phyloP scores from a whole-genome alignment of 306 rosid species.

The Fragaria iinumae region DNA sequence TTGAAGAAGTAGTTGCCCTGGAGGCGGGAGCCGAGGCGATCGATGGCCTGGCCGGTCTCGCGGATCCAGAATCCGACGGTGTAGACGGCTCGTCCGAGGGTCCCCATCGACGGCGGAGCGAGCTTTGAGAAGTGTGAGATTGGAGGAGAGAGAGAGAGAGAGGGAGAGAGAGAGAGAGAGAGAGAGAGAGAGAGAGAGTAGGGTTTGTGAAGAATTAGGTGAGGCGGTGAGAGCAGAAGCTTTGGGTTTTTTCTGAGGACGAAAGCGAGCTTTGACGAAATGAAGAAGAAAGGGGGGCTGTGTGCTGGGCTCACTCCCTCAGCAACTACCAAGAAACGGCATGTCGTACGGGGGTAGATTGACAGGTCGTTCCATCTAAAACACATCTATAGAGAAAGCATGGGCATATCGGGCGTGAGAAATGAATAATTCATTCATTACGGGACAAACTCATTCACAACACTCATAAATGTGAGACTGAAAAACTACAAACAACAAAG shows the following conservation, averaged over 20 bases:
- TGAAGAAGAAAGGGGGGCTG: not conserved
- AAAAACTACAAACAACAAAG: too few species aligned
- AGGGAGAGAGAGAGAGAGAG: not conserved
- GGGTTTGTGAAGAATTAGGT: not conserved
- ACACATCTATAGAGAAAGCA: fast-evolving
- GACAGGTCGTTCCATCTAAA: too few species aligned
- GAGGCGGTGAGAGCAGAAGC: not conserved
- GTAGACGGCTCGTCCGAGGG: conserved; percentile 80
- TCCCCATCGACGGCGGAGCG: conserved; percentile 54
- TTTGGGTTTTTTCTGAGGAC: not conserved
- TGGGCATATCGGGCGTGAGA: too few species aligned
- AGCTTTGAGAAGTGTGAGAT: not conserved
- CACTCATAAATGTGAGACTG: too few species aligned
- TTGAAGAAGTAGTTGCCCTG: conserved; percentile 85
- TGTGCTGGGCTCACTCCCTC: conserved; percentile 6
- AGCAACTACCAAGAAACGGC: not conserved
- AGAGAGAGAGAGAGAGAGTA: not conserved
- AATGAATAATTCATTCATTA: too few species aligned
- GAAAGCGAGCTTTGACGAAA: not conserved
- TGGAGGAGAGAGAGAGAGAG: not conserved
- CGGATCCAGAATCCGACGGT: conserved; percentile 97
- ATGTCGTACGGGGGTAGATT: not conserved
- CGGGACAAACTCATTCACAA: too few species aligned
- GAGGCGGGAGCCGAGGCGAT: conserved; percentile 89
- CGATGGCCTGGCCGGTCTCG: conserved; percentile 92